These are phyloP conservation scores for Suillus subalutaceus DNA, from an alignment of 768 basidiomycete species.

Conservation along the genomic window DNA sequence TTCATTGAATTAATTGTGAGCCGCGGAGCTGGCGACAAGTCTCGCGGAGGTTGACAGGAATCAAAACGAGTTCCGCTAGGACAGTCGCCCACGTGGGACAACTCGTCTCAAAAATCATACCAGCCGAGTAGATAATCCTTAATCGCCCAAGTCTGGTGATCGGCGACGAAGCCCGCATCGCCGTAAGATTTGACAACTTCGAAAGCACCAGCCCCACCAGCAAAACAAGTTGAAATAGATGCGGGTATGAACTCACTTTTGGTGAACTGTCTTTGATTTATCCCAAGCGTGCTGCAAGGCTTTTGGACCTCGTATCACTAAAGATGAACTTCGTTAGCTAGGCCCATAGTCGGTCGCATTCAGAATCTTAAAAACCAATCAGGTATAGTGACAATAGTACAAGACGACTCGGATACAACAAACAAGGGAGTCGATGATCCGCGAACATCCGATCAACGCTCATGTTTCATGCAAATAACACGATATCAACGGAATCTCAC, in stretches of 20 bases:
- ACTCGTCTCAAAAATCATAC: neutral
- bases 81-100: neutral
- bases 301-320: conserved; percentile 82
- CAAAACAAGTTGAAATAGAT: neutral
- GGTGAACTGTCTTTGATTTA: conserved; percentile 80
- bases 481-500: conserved; percentile 42
- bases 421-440: neutral
- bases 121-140: neutral
- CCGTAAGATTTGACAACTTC: neutral
- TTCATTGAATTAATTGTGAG: conserved; percentile 9
- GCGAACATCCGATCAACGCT: neutral
- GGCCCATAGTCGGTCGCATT: neutral
- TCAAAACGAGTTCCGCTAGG: neutral
- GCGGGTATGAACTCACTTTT: conserved; percentile 68
- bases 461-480: neutral
- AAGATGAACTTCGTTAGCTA: conserved; percentile 8
- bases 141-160: neutral
- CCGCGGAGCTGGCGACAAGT: neutral
- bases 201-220: neutral
- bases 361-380: neutral
- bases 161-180: neutral
- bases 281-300: conserved; percentile 88
- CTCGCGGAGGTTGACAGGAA: neutral
- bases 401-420: neutral
- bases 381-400: conserved; percentile 12